Conservation (phyloP, 2,329 filamentous ascomycete genomes). For the Pseudogymnoascus sp. region DNA sequence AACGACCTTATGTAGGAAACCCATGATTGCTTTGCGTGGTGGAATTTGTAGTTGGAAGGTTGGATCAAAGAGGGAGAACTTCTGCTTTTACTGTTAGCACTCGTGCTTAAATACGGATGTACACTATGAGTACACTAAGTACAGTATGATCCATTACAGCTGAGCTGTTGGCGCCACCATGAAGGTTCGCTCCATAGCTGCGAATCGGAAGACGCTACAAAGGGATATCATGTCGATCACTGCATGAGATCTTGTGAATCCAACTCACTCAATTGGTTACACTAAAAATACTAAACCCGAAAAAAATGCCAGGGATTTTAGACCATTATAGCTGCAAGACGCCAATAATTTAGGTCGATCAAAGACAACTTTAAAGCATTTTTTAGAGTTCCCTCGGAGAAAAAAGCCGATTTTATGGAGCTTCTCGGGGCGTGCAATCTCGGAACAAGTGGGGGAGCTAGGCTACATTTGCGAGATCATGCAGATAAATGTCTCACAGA, state of each 20-base stretch:
- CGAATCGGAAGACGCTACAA: not conserved
- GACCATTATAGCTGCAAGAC: not conserved
- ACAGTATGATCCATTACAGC: not conserved
- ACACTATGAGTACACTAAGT: not conserved
- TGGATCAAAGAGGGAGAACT: not conserved
- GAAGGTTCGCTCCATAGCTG: not conserved
- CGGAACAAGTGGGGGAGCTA: not conserved
- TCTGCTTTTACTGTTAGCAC: not conserved
- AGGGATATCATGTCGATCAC: not conserved
- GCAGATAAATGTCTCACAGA: not conserved
- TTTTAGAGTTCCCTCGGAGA: not conserved
- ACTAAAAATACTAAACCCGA: not conserved
- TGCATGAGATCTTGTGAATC: not conserved
- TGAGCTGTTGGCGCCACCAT: constrained; percentile 2
- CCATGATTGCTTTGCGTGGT: not conserved
- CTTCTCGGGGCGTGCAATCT: not conserved
- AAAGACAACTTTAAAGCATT: not conserved
- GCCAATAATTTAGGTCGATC: not conserved
- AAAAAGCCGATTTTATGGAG: not conserved
- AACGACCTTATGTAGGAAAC: not conserved
- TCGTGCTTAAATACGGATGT: not conserved
- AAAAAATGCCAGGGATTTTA: not conserved
- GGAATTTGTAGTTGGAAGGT: not conserved
- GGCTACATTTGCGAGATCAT: not conserved
- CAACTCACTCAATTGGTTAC: not conserved